Conservation (phyloP, 257 asterid species). For the Jacaranda mimosifolia region DNA sequence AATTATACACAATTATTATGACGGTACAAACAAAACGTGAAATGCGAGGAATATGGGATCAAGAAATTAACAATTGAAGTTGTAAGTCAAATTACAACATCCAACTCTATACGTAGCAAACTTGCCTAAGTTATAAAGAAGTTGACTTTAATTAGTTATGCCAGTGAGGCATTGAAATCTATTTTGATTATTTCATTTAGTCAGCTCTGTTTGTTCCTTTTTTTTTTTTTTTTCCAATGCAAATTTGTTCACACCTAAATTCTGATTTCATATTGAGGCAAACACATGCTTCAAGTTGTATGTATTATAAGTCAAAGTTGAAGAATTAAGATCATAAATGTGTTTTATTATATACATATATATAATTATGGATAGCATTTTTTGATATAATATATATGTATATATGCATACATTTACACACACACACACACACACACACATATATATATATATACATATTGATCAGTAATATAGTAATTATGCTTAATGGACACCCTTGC, state of each 20-base stretch:
- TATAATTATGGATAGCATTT: no score
- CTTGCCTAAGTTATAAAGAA: background rate
- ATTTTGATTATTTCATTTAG: background rate
- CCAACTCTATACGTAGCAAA: background rate
- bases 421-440: no score
- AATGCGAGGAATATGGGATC: no score
- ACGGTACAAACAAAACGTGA: no score
- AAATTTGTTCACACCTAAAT: conserved; percentile 6
- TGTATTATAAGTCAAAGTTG: background rate
- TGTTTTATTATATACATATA: no score
- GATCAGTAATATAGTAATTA: no score
- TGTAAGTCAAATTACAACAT: background rate
- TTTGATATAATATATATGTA: no score
- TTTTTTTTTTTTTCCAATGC: background rate
- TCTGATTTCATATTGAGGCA: background rate
- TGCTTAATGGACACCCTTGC: no score
- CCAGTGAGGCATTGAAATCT: background rate
- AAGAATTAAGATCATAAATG: no score
- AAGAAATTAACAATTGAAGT: background rate
- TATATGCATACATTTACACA: no score
- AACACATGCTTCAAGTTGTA: background rate
- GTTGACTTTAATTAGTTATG: background rate
- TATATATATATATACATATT: no score
- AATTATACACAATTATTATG: no score
- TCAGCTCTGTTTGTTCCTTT: background rate